Evolutionary conservation across 208 protist species (phyloP), one percentile per base, ranked within the genome.

Genomic region (Kentomonas sorsogonicus): DNA sequence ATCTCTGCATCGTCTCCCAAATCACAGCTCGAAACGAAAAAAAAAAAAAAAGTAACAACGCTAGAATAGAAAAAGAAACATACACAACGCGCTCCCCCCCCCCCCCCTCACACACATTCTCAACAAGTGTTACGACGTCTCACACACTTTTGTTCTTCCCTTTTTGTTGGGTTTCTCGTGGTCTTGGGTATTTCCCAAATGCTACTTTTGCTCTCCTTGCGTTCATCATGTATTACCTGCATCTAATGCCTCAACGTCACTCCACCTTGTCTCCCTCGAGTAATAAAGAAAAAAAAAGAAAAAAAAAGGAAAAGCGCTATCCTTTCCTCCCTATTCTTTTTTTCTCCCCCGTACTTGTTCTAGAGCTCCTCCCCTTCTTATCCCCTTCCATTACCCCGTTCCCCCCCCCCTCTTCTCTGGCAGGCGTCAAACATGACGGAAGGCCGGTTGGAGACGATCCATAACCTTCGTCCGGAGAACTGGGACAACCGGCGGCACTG

Each of bases 381-480:
- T 29, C 39, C 23, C 3, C 36, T 45, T 30, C 4, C 36, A 41
- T 22, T 30, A 26, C 39, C 5, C 11, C 22, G 25, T 33, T 16
- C 10, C 15, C 9, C 34, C 22, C 47, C 7, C 20, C 45, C 45
- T 36, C 33, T 11, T 15, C 33, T 15, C 33, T 15, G 7, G 11
- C 33, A 11, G 11, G 23, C 43, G 23, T 15, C 0, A 2, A 62
- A 31, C 39, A 95, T 95, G 89, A 95, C 89, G 34, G 85, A 95
- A 45, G 89, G 89, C 9, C 82, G 89, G 36, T 78, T 95, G 25
- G 89, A 95, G 63, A 95, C 85, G 33, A 63, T 83, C 48, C 81
- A 93, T 69, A 95, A 95, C 67, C 76, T 93, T 31, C 85, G 89
- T 9, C 89, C 89, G 10, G 80, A 89, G 71, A 93, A 93, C 71